Conservation (phyloP, 2,329 filamentous ascomycete species). For the Colletotrichum phormii region DNA sequence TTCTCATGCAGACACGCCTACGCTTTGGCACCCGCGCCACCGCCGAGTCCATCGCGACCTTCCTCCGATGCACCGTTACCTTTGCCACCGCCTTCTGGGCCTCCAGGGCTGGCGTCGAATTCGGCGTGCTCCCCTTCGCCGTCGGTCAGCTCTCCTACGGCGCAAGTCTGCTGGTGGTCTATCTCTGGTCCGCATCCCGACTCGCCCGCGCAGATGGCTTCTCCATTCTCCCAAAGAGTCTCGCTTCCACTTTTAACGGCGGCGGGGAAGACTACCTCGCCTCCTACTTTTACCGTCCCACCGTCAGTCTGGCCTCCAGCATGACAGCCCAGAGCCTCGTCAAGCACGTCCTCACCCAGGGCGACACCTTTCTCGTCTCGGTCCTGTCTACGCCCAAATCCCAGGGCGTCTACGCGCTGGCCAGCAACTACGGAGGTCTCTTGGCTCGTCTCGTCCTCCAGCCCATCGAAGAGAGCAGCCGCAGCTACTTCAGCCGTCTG, state of each 20-base stretch:
- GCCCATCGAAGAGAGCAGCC: slow-evolving; percentile 92
- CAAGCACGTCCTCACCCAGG: slow-evolving; percentile 94
- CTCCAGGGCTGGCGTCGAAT: slow-evolving; percentile 59
- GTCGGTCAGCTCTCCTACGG: slow-evolving; percentile 87
- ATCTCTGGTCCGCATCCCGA: slow-evolving; percentile 69
- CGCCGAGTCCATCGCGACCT: slow-evolving; percentile 86
- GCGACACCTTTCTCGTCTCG: slow-evolving; percentile 89
- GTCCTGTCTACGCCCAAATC: slow-evolving; percentile 80
- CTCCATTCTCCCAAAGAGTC: slow-evolving; percentile 69
- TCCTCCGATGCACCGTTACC: slow-evolving; percentile 80
- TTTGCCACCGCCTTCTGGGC: slow-evolving; percentile 78
- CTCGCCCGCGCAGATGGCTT: slow-evolving; percentile 72
- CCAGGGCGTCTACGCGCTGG: slow-evolving; percentile 92
- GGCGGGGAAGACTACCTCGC: slow-evolving; percentile 57
- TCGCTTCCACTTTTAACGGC: slow-evolving; percentile 40
- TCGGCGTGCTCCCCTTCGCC: slow-evolving; percentile 90
- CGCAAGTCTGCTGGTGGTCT: slow-evolving; percentile 74
- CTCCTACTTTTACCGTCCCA: slow-evolving; percentile 74
- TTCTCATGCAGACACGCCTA: slow-evolving; percentile 84
- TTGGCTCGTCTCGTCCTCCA: slow-evolving; percentile 91
- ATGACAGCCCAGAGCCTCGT: slow-evolving; percentile 89
- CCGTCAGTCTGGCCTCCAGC: slow-evolving; percentile 80
- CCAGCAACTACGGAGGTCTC: slow-evolving; percentile 93
- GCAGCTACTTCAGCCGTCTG: slow-evolving; percentile 88
- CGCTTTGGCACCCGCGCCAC: slow-evolving; percentile 83